Evolutionary conservation across 495 filamentous ascomycete species (phyloP), one percentile per base, ranked within the genome.

Genomic region (Xylaria flabelliformis): DNA sequence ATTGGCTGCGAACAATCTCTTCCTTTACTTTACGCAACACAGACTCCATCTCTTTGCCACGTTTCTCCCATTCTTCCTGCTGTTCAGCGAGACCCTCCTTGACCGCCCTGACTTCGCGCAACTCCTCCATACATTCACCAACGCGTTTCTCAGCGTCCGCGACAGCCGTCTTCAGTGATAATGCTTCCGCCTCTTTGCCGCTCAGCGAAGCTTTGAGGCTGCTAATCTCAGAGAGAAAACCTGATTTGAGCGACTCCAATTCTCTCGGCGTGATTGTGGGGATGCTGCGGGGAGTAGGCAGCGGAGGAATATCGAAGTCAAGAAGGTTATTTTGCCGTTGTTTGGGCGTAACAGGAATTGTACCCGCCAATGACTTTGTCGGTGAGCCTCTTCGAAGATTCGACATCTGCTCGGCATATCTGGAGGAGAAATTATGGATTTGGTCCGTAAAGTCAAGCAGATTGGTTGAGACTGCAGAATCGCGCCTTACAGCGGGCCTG

Each of bases 251-350:
- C 8, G 90, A 92, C 76, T 99, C 96, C 0, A 98, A 85, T 81
- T 99, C 96, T 36, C 96, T 91, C 0, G 94, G 92, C 3, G 97
- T 97, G 73, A 98, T 90, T 17, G 91, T 92, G 1, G 96, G 96
- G 53, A 98, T 89, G 53, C 93, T 97, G 68, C 95, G 91, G 21
- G 96, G 96, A 1, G 96, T 98, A 4, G 94, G 94, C 13, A 91
- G 88, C 3, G 94, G 93, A 12, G 94, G 93, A 19, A 98, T 91
- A 73, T 98, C 95, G 77, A 98, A 97, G 79, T 99, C 96, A 48
- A 99, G 88, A 10, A 98, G 87, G 73, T 91, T 91, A 42, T 84
- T 80, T 34, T 36, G 63, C 62, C 80, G 74, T 63, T 68, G 78
- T 24, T 82, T 78, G 9, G 84, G 84, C 0, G 84, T 86, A 9